These are phyloP conservation scores for Botryotinia convoluta DNA, from an alignment of 2,329 filamentous ascomycete genomes.

Conservation along the genomic window DNA sequence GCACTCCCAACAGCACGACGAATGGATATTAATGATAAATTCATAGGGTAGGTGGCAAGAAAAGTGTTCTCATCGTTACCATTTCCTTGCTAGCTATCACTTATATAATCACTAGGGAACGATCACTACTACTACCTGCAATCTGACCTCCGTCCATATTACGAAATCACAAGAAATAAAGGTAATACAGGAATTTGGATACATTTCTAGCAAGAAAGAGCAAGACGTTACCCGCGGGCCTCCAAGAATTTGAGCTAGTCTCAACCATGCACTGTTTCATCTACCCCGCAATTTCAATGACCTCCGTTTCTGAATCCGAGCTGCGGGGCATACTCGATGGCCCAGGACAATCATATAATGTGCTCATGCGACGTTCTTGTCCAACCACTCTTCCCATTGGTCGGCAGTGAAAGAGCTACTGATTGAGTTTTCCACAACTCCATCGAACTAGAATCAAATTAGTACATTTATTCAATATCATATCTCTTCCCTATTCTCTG, in stretches of 20 bases:
- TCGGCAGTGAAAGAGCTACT: constrained; percentile 73
- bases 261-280: neutral
- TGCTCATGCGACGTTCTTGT: constrained; percentile 12
- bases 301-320: neutral
- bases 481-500: neutral
- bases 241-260: neutral
- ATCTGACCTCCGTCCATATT: neutral
- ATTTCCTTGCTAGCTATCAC: neutral
- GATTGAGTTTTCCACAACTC: constrained; percentile 75
- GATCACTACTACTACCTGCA: neutral
- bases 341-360: neutral
- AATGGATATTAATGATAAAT: neutral
- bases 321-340: neutral
- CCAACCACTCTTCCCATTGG: constrained; percentile 68
- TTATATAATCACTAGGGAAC: neutral
- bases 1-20: neutral
- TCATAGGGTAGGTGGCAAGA: neutral
- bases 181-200: neutral
- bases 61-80: neutral
- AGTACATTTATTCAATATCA: neutral
- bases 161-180: neutral
- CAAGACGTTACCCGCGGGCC: neutral
- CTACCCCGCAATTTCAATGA: neutral
- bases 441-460: constrained; percentile 57
- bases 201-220: neutral